Evolutionary conservation across 2,329 filamentous ascomycete genomes (phyloP), one percentile per base, ranked within the genome.

Genomic region (Xylaria digitata): DNA sequence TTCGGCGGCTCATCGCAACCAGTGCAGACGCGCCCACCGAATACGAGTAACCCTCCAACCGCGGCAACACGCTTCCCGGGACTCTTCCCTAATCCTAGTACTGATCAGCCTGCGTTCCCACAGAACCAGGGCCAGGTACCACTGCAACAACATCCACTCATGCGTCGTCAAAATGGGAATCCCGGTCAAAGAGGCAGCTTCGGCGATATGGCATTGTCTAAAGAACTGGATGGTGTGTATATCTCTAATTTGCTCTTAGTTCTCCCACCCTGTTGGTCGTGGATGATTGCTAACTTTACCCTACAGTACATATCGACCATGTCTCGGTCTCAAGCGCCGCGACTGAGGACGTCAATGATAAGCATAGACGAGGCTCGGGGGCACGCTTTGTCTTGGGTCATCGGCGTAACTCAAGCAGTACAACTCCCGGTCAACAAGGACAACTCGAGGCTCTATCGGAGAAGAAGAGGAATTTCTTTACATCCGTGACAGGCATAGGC

Each of bases 41-140:
- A 75, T 55, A 8, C 49, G 13, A 63, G 57, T 23, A 76, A 71
- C 54, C 85, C 85, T 6, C 85, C 85, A 6, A 84, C 84, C 3
- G 83, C 85, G 4, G 82, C 85, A 8, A 79, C 83, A 68, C 79
- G 84, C 50, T 86, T 82, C 65, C 83, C 84, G 2, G 77, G 79
- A n/a, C 77, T 85, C 15, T 85, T 87, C 70, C 77, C 77, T 50
- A 70, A 74, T 7, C 58, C 64, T 17, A 42, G 56, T 61, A 53
- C 59, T 34, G 66, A 71, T 49, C 73, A 73, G 46, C 66, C 71
- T 8, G 65, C 70, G 37, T 64, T 49, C 13, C 64, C 67, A 7
- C 68, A 66, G 30, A 58, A 63, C 53, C 66, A 67, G 26, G 59
- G 45, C 32, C 67, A 59, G 50, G 45, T 55, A 15, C 53, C 61